Percentiles rank a stretch among this genome's conserved stretches.
These are phyloP conservation scores for Thielaviopsis populi DNA, from an alignment of 2,329 filamentous ascomycete species.

Conservation along the genomic window DNA sequence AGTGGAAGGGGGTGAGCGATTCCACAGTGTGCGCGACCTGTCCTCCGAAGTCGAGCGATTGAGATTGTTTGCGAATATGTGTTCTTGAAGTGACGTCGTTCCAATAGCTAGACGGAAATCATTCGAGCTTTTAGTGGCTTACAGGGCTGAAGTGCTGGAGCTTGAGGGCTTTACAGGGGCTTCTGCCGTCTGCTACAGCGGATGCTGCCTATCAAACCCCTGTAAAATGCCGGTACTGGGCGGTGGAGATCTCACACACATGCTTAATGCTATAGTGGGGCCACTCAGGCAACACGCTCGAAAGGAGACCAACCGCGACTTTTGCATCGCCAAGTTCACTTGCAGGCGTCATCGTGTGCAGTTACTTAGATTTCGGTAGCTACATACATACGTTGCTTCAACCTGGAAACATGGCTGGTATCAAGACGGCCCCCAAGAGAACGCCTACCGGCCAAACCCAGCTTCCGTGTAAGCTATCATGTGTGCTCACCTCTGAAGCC, in stretches of 20 bases:
- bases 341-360: not conserved
- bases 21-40: not conserved
- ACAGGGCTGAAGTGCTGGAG: not conserved
- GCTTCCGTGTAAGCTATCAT: slow-evolving; percentile 53
- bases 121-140: not conserved
- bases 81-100: slow-evolving; percentile 1
- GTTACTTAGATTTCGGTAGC: not conserved
- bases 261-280: not conserved
- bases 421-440: slow-evolving; percentile 27
- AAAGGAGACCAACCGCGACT: not conserved
- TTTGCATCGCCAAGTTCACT: not conserved
- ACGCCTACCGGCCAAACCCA: slow-evolving; percentile 75
- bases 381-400: not conserved
- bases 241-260: not conserved
- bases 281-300: not conserved
- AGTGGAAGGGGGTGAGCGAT: not conserved
- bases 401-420: slow-evolving; percentile 10
- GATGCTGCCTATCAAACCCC: not conserved
- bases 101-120: not conserved
- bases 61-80: not conserved
- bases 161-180: not conserved
- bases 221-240: not conserved
- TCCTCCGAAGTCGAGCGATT: not conserved
- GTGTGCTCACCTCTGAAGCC: not conserved
- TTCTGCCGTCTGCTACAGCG: not conserved